Conservation (phyloP, 1,284 basidiomycete genomes). For the Puccinia horiana region DNA sequence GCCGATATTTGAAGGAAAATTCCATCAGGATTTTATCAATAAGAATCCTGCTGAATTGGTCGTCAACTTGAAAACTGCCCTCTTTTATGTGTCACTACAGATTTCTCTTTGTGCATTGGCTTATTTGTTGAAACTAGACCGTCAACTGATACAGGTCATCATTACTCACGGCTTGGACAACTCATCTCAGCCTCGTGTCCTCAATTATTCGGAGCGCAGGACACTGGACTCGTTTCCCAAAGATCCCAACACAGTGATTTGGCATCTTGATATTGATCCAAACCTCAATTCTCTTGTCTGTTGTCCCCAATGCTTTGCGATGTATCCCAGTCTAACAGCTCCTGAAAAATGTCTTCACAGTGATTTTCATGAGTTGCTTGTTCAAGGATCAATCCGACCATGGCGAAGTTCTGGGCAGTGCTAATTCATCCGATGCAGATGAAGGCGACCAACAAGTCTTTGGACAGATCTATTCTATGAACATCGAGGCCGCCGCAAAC, state of each 20-base stretch:
- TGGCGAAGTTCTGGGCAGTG: not conserved
- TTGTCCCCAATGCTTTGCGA: constrained; percentile 33
- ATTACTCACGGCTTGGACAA: not conserved
- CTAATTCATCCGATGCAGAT: not conserved
- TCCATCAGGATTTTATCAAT: not conserved
- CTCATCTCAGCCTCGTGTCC: not conserved
- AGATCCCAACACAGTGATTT: not conserved
- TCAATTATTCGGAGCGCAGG: constrained; percentile 1
- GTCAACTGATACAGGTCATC: not conserved
- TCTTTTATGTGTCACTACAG: not conserved
- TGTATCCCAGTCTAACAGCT: constrained; percentile 25
- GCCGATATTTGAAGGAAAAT: not conserved
- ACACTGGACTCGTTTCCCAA: not conserved
- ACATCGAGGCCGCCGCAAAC: not conserved
- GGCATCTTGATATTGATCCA: constrained; percentile 17
- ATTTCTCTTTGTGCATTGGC: not conserved
- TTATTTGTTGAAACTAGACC: constrained; percentile 4
- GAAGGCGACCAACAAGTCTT: not conserved
- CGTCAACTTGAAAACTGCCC: not conserved
- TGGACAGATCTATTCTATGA: not conserved
- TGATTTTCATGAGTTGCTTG: not conserved
- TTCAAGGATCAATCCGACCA: not conserved
- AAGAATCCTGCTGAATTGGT: not conserved
- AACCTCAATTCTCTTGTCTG: constrained; percentile 1
- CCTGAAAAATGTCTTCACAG: constrained; percentile 17